These are phyloP conservation scores for Sporothrix brunneoviolacea DNA, from an alignment of 2,329 filamentous ascomycete genomes.

Conservation along the genomic window DNA sequence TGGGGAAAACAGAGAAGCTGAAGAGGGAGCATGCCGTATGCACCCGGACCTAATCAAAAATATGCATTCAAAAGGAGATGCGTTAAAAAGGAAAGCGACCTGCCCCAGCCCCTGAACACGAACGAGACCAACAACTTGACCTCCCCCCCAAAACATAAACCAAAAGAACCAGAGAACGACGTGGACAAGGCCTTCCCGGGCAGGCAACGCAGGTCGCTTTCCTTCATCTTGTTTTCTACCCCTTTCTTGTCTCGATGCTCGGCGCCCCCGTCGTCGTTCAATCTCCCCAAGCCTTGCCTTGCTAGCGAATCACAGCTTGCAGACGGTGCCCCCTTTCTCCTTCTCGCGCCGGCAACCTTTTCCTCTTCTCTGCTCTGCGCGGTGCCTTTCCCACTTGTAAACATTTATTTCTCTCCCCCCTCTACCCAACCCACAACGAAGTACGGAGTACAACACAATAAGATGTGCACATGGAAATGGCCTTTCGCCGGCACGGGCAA, in stretches of 20 bases:
- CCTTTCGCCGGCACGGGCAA: no score
- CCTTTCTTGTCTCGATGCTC: no score
- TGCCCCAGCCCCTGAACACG: not conserved
- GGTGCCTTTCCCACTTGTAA: no score
- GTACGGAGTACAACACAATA: not conserved
- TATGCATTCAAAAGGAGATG: constrained; percentile 3
- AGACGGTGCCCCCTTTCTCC: not conserved
- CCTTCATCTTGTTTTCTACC: not conserved
- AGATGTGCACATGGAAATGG: no score
- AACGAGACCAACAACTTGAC: not conserved
- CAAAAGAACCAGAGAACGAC: no score
- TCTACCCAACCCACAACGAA: no score
- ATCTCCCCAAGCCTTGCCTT: constrained; percentile 8
- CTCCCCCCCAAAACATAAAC: no score
- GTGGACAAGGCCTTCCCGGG: no score
- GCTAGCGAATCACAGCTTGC: constrained; percentile 7
- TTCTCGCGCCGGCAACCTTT: not conserved
- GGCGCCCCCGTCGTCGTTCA: not conserved
- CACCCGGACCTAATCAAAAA: constrained; percentile 5
- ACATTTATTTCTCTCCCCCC: no score
- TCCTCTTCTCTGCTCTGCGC: not conserved
- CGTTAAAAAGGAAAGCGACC: not conserved
- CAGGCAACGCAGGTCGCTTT: not conserved
- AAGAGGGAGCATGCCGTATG: no score
- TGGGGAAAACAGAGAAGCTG: no score